A percentile compares a stretch with the other conserved stretches of the same genome.
These are phyloP conservation scores for Yamadazyma insecticola DNA, from an alignment of 805 yeast genomes.

Conservation along the genomic window DNA sequence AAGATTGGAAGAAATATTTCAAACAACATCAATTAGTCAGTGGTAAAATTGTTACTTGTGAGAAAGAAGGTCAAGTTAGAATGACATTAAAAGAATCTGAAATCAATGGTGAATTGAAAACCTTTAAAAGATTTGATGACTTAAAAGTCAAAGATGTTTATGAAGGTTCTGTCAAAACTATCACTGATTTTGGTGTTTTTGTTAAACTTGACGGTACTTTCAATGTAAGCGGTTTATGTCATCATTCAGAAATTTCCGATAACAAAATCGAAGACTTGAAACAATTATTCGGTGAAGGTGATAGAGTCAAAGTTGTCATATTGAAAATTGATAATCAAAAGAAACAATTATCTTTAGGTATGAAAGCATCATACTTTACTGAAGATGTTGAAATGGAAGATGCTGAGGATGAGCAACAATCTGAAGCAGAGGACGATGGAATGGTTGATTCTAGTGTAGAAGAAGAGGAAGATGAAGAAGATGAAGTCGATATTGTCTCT, in stretches of 20 bases:
- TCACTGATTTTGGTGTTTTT: slow-evolving; percentile 88
- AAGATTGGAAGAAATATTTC: slow-evolving; percentile 84
- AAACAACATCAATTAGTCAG: slow-evolving; percentile 65
- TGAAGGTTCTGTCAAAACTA: slow-evolving; percentile 74
- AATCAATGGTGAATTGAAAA: slow-evolving; percentile 62
- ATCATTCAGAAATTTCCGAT: slow-evolving; percentile 78
- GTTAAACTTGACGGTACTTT: slow-evolving; percentile 72
- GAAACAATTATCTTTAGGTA: slow-evolving; percentile 79
- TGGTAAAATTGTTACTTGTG: slow-evolving; percentile 67
- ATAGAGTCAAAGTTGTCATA: slow-evolving; percentile 81
- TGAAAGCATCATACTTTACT: slow-evolving; percentile 88
- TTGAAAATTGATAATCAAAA: slow-evolving; percentile 58
- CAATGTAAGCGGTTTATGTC: slow-evolving; percentile 82
- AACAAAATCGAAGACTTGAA: slow-evolving; percentile 53
- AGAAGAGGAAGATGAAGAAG: slow-evolving; percentile 11
- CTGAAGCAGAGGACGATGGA: slow-evolving; percentile 24
- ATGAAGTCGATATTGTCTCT: slow-evolving; percentile 20
- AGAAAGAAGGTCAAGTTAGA: slow-evolving; percentile 59
- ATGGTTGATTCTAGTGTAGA: slow-evolving; percentile 23
- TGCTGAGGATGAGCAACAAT: slow-evolving; percentile 21
- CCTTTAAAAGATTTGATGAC: slow-evolving; percentile 60
- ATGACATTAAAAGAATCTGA: slow-evolving; percentile 79
- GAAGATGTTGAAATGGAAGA: slow-evolving; percentile 21
- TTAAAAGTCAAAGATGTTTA: slow-evolving; percentile 63
- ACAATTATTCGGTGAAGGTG: slow-evolving; percentile 81